Percentiles rank a stretch among this genome's conserved stretches.
phyloP scores from a whole-genome alignment of 805 yeast species.

The Teunomyces tritomae region DNA sequence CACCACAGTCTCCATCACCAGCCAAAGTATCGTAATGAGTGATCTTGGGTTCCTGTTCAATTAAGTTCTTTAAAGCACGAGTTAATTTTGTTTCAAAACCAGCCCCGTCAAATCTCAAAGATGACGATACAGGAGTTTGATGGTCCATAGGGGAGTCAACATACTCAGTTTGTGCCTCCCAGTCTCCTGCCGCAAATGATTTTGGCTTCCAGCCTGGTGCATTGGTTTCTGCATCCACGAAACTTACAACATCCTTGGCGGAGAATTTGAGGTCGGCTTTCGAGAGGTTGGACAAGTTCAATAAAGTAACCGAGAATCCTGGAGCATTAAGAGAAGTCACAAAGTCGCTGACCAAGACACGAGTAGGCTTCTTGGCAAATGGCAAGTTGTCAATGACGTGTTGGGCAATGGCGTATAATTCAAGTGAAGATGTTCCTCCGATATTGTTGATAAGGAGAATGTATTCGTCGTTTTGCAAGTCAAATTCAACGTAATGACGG shows the following conservation, averaged over 20 bases:
- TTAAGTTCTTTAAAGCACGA: constrained; percentile 34
- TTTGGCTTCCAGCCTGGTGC: constrained; percentile 81
- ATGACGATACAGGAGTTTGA: constrained; percentile 21
- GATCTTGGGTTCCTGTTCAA: constrained; percentile 65
- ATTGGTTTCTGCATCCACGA: constrained; percentile 68
- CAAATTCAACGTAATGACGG: constrained; percentile 75
- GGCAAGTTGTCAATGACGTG: constrained; percentile 54
- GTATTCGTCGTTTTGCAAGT: constrained; percentile 55
- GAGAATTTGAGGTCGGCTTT: constrained; percentile 27
- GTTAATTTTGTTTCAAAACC: constrained; percentile 54
- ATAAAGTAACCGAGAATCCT: constrained; percentile 81
- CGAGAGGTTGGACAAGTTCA: constrained; percentile 59
- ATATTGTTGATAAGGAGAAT: constrained; percentile 76
- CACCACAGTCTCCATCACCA: constrained; percentile 98
- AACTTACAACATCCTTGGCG: constrained; percentile 36
- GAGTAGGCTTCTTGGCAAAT: constrained; percentile 56
- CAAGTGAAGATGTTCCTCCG: constrained; percentile 86
- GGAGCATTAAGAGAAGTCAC: constrained; percentile 91
- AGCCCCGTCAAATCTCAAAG: constrained; percentile 26
- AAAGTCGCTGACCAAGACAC: constrained; percentile 72
- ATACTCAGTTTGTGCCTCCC: constrained; percentile 26
- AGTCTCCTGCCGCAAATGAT: constrained; percentile 25
- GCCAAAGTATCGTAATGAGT: constrained; percentile 84
- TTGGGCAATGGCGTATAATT: constrained; percentile 68
- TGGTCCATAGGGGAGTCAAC: constrained; percentile 31